Evolutionary conservation across 129 eudicot genomes (phyloP).

Genomic region (Scalesia atractyloides): DNA sequence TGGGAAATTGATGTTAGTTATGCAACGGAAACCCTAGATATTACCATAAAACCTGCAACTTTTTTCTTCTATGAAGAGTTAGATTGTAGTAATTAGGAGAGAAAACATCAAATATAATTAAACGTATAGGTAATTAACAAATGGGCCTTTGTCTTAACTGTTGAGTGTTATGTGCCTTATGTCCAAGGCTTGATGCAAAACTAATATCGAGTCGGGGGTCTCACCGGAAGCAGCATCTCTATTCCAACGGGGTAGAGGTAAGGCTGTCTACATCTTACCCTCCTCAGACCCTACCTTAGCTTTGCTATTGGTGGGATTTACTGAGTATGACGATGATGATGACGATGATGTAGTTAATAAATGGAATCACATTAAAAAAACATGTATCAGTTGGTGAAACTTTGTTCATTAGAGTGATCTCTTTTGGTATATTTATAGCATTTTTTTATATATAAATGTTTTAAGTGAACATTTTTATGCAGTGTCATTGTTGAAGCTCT

Average conservation of each 20-base stretch:
- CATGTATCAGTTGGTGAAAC: neutral
- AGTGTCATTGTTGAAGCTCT: slow-evolving; percentile 99
- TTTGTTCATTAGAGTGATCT: slow-evolving; percentile 7
- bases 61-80: neutral
- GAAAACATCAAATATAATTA: slow-evolving; percentile 5
- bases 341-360: no score
- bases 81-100: slow-evolving; percentile 22
- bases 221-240: no score
- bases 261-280: no score
- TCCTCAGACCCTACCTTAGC: no score
- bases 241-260: no score
- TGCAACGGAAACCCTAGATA: slow-evolving; percentile 17
- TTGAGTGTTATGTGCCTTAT: no score
- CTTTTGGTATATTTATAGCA: slow-evolving; percentile 2
- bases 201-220: no score
- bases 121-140: neutral
- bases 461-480: slow-evolving; percentile 35
- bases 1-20: slow-evolving; percentile 20
- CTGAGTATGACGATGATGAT: no score
- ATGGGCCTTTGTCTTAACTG: no score
- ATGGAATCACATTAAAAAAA: neutral
- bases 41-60: slow-evolving; percentile 1
- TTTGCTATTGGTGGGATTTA: no score
- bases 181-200: no score
- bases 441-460: neutral